Percentiles rank a stretch among this genome's conserved stretches.
Evolutionary conservation across 116 monocot species (phyloP).

Genomic region (Zostera marina): DNA sequence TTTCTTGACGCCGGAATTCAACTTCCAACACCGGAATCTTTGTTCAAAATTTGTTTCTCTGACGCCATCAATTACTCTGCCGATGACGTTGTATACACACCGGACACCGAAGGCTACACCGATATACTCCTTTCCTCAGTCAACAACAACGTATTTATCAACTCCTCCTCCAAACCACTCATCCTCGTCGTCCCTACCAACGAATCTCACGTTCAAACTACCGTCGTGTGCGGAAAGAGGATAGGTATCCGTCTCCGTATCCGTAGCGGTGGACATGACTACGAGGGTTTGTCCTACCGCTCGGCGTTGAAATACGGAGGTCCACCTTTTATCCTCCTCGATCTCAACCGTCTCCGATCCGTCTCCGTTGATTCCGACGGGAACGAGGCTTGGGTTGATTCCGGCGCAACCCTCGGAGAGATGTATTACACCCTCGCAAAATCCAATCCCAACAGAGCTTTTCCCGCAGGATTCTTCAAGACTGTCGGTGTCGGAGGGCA

Average conservation of each 20-base stretch:
- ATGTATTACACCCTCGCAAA: constrained; percentile 25
- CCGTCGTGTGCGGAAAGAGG: constrained; percentile 1
- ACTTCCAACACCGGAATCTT: too few species aligned
- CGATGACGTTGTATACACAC: too few species aligned
- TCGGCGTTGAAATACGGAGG: neutral
- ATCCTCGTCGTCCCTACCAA: constrained; percentile 9
- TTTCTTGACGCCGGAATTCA: too few species aligned
- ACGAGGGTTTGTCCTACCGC: constrained; percentile 16
- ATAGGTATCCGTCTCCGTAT: neutral
- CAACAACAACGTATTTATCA: too few species aligned
- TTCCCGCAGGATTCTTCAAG: constrained; percentile 21
- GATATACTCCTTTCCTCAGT: too few species aligned
- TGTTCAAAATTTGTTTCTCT: too few species aligned
- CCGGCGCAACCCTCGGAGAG: constrained; percentile 36
- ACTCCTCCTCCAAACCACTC: neutral
- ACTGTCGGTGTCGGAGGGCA: neutral
- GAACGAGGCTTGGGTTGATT: constrained; percentile 17
- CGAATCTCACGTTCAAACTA: constrained; percentile 8
- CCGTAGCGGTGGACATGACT: constrained; percentile 15
- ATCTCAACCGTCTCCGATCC: constrained; percentile 16
- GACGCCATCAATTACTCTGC: too few species aligned
- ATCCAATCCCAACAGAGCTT: constrained; percentile 8
- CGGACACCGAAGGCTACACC: too few species aligned
- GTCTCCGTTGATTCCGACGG: constrained; percentile 11
- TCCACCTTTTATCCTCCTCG: constrained; percentile 18